Evolutionary conservation across 768 basidiomycete species (phyloP), one percentile per base, ranked within the genome.

Genomic region (Hericium coralloides): DNA sequence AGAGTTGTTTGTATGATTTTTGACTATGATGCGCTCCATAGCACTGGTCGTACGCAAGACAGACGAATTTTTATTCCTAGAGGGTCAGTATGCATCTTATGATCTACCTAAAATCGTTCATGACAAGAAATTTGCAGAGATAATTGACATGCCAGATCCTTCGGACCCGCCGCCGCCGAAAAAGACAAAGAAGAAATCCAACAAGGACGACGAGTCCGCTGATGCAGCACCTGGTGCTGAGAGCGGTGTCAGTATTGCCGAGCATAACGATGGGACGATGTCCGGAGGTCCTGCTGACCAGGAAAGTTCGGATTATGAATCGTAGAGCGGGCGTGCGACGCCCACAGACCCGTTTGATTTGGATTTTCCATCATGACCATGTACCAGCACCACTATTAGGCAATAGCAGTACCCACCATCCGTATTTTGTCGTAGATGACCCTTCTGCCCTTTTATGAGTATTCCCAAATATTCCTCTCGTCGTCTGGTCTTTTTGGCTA

Each of bases 41-140:
- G 89, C 80, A 4, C 74, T 76, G 9, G 80, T 83, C 10, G 80
- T 84, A 31, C 76, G 84, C 55, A 80, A 79, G 63, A 82, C 75
- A 51, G 87, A 89, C 51, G 89, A 92, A 60, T 91, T 87, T 63
- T 65, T 85, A 49, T 92, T 92, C 65, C 77, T 92, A 5, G 85
- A 89, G 69, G 89, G 89, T 88, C 61, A 15, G 71, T 55, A 18
- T 23, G 49, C 15, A n/a, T 9, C 17, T n/a, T n/a, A n/a, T 18
- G 51, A 5, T 3, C 49, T 56, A 23, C 38, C 57, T 39, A 31
- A 20, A 36, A 5, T 45, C n/a, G 49, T 15, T 5, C 31, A 31
- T 31, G 22, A 8, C 47, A 38, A 25, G 49, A 49, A 10, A 9
- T 25, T 38, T 53, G 2, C 58, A 87, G 85, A 87, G 67, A 77